These are phyloP conservation scores for Amylostereum areolatum DNA, from an alignment of 1,284 basidiomycete genomes.

Conservation along the genomic window DNA sequence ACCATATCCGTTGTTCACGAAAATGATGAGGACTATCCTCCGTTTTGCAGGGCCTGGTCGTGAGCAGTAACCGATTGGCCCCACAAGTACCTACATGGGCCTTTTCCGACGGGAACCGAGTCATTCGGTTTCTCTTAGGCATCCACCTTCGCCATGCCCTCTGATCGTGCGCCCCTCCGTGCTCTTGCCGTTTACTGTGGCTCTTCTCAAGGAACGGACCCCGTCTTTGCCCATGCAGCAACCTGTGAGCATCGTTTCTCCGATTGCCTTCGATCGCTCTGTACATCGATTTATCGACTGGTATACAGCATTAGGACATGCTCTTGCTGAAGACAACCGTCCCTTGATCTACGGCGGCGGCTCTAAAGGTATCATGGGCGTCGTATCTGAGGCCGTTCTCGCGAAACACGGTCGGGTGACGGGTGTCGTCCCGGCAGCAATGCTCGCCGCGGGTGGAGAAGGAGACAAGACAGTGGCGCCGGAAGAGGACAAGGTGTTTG, in stretches of 20 bases:
- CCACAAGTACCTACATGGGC: no score
- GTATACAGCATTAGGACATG: constrained; percentile 60
- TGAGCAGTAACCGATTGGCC: no score
- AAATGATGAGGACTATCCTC: no score
- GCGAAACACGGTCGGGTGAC: constrained; percentile 69
- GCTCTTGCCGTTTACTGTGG: constrained; percentile 78
- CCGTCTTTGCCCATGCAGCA: constrained; percentile 65
- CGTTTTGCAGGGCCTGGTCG: no score
- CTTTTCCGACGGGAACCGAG: no score
- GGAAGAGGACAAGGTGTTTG: constrained; percentile 16
- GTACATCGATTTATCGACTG: neutral
- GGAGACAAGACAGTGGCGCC: constrained; percentile 34
- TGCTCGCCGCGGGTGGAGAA: constrained; percentile 61
- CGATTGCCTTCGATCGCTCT: constrained; percentile 2
- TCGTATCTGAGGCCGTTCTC: constrained; percentile 67
- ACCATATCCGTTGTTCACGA: no score
- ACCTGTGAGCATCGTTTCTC: constrained; percentile 50
- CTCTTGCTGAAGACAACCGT: constrained; percentile 59
- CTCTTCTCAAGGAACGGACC: constrained; percentile 59
- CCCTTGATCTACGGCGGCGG: constrained; percentile 88
- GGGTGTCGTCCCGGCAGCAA: constrained; percentile 80
- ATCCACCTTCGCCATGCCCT: no score
- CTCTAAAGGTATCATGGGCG: constrained; percentile 80
- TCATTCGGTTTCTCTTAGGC: no score
- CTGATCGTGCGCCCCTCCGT: no score